Evolutionary conservation across 768 basidiomycete species (phyloP), one percentile per base, ranked within the genome.

Genomic region (Mycena albidolilacea): DNA sequence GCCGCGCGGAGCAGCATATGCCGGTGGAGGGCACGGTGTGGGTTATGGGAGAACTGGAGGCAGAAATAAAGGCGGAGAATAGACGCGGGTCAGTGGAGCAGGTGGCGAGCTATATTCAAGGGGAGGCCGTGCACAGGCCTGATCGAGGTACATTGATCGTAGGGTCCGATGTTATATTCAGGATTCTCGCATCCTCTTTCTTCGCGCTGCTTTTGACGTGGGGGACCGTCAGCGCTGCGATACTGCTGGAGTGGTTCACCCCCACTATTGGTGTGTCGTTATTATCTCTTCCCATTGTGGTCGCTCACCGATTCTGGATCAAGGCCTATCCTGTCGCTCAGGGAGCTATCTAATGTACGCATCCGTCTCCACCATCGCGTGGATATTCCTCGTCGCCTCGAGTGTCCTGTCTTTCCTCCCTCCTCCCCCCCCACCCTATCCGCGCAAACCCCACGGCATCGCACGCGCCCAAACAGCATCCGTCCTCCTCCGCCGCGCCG

Each of bases 301-400:
- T 15, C 14, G 17, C 6, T 64, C 23, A 37, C n/a, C 39, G 37
- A 12, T 48, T 30, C 30, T 30, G 30, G 7, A 39, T 67, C 5
- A n/a, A 82, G 82, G 82, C 43, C 73, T 84, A 37, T 79, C 80
- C 3, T 83, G 83, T 65, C 78, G 80, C 11, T 82, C 81, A 19
- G 80, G 75, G 8, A 73, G 78, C 17, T 83, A 78, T 66, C 48
- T 83, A 4, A n/a, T 81, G 21, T 84, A 83, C 59, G 82, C 77
- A 4, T 50, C 60, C 2, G 37, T 81, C 3, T 82, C 83, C 0
- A 83, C 83, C 1, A 19, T 81, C 14, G 72, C 78, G 23, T 82
- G 82, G 82, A 35, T 79, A 17, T 4, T 82, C 5, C 76, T 80
- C 10, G 71, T 83, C 12, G 17, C 69, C 15, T 84, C 82, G 3